phyloP scores from a whole-genome alignment of 2,329 filamentous ascomycete genomes.

The Venturia effusa region DNA sequence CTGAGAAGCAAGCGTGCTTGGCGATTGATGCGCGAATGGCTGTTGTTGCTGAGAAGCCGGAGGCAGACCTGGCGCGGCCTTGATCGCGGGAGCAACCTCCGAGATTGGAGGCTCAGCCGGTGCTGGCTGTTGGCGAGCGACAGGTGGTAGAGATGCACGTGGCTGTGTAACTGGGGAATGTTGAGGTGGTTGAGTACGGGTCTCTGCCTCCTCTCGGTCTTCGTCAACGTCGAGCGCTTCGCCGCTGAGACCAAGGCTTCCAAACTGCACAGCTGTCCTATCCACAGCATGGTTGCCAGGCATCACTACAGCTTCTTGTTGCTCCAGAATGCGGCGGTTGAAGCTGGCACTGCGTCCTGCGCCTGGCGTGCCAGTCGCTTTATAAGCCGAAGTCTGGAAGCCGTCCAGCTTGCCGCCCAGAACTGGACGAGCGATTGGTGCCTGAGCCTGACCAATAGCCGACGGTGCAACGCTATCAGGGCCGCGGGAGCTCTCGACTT shows the following conservation, averaged over 20 bases:
- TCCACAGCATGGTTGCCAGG: slow-evolving; percentile 93
- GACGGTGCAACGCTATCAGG: slow-evolving; percentile 38
- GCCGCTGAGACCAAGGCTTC: slow-evolving; percentile 82
- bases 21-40: slow-evolving; percentile 30
- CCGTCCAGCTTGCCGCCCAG: slow-evolving; percentile 51
- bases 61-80: slow-evolving; percentile 51
- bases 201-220: slow-evolving; percentile 90
- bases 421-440: slow-evolving; percentile 49
- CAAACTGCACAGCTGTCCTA: slow-evolving; percentile 87
- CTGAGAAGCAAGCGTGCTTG: slow-evolving; percentile 40
- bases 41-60: slow-evolving; percentile 46
- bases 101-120: slow-evolving; percentile 27
- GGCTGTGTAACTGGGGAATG: slow-evolving; percentile 83
- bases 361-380: slow-evolving; percentile 50
- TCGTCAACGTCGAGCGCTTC: slow-evolving; percentile 77
- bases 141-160: slow-evolving; percentile 75
- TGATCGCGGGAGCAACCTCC: slow-evolving; percentile 35
- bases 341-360: slow-evolving; percentile 63
- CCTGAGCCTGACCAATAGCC: slow-evolving; percentile 39
- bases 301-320: slow-evolving; percentile 97
- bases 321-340: slow-evolving; percentile 79
- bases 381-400: slow-evolving; percentile 70
- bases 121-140: slow-evolving; percentile 32
- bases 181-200: slow-evolving; percentile 81
- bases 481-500: slow-evolving; percentile 76